Base-by-base conservation (phyloP, 768 basidiomycete genomes). In the Suillus paluster region DNA sequence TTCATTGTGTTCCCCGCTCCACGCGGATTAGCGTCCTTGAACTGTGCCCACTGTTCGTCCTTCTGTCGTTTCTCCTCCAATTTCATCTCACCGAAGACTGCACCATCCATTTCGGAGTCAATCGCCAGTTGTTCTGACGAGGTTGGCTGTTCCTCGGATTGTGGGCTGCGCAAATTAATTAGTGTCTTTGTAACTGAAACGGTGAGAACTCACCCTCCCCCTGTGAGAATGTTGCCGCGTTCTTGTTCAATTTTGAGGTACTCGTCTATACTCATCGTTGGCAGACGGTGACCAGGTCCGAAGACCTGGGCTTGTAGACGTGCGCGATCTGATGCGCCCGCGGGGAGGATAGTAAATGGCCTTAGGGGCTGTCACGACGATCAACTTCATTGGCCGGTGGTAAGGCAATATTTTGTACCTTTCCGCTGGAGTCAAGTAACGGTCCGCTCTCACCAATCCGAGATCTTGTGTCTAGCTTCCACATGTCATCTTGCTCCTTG, bases 1-100 rank as follows among this genome's bases (percentile, higher is more conserved):
- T 98, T 97, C 91, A 97, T 95, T 12, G 90, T 97, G 73, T 99
- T 99, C 4, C 97, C 97, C n/a, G 91, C 91, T 1, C 97, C 97
- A 69, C 82, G 89, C 14, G 90, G 88, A 75, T 99, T 89, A 27
- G 79, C 81, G 56, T 98, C 97, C 17, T 90, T 94, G 69, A 86
- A 99, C 61, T 79, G 81, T 34, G 95, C 95, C 95, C 96, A 98
- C 39, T 88, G 88, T 73, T 98, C 94, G 67, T 96, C 92, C 72
- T 95, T 92, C 68, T 83, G 81, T 49, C 95, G 78, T 76, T 91
- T 90, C 70, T 88, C 81, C 70, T 96, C 95, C 19, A 72, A 80
- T 66, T 88, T 93, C 64, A 84, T 77, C 59, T 88, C 88, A 0
- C 87, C 91, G 33, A 82, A 81, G 2, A 67, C 65, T 2, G 91